Evolutionary conservation across 306 rosid species (phyloP), one percentile per base, ranked within the genome.

Genomic region (Citrullus amarus): DNA sequence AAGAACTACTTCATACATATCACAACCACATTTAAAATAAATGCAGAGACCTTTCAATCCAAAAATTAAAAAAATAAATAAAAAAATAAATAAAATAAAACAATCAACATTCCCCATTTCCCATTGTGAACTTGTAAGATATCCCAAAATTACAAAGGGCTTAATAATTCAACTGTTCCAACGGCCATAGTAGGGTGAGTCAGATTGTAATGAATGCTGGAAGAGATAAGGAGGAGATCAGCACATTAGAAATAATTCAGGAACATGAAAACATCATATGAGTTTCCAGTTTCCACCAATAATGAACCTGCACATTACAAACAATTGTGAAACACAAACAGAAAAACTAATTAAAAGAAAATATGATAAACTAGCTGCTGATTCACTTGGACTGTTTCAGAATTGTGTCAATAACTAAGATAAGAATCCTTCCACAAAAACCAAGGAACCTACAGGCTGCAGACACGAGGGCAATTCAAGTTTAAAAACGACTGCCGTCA

Each of bases 161-260:
- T 87, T 79, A 89, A 84, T 17, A 90, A 90, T 80, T 89, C 89
- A 82, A 89, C 91, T 87, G 86, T 75, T 78, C 73, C 79, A 83
- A 71, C 71, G 78, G 78, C 44, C 74, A 77, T 22, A 51, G 48
- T 62, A 66, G 51, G 73, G 30, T 51, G 14, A 66, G 74, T 68
- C 74, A 43, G 32, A 18, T 41, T n/a, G 34, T n/a, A 68, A 68
- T 68, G 54, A 68, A 68, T 68, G 74, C 32, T 39, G 32, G 74
- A 66, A 66, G 50, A 66, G 74, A 68, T 68, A 68, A 68, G 74
- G 16, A 68, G 74, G 69, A 63, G 34, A 22, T 22, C 22, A 63
- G 18, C 44, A 32, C 4, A 63, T 34, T 20, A 63, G 6, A 6
- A 14, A 63, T 17, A 55, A 53, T 32, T 34, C 44, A 15, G 2